Base-by-base conservation (phyloP, 2,329 filamentous ascomycete genomes). In the Huntiella savannae region DNA sequence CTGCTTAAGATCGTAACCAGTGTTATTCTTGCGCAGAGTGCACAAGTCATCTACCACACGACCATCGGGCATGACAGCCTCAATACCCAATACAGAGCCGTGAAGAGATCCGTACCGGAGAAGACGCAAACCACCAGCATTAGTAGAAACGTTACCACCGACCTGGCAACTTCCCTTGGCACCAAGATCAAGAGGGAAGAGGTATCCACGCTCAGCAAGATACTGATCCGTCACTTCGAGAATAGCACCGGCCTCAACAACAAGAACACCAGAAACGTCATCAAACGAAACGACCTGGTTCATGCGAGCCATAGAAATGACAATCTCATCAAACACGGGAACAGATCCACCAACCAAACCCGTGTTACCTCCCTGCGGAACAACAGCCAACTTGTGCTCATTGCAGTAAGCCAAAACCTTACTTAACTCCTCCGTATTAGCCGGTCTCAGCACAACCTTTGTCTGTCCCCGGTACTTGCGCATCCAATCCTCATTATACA, bases 401-500 rank as follows among this genome's bases (percentile, higher is more conserved):
- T 96, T 96, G 72, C 91, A 98, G 70, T 96, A 95, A 61, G 81
- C 79, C 55, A 98, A 63, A 50, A 96, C 79, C 63, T 81, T 73
- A 73, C 85, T 93, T 55, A 96, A 83, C 62, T 98, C 80, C 56
- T 88, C 78, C 0, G 84, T 88, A 12, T 75, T 81, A 44, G 71
- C 74, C 8, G 91, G 91, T 64, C 86, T 92, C 52, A 98, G 66
- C 4, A 96, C 86, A 19, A 98, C 67, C 57, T 79, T 77, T 51
- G 83, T 77, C 62, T 95, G 86, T 28, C 91, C 92, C 51, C 83
- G 79, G 67, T 94, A 98, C 65, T 98, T 98, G 63, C 83, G 79
- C 87, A 98, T 95, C 91, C 92, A 98, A 65, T 98, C 91, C 59
- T 79, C 77, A 63, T 98, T 98, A 71, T 86, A 98, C 5, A 82